Conservation (phyloP, 371 early-diverging fungal genomes). For the Mucor saturninus region DNA sequence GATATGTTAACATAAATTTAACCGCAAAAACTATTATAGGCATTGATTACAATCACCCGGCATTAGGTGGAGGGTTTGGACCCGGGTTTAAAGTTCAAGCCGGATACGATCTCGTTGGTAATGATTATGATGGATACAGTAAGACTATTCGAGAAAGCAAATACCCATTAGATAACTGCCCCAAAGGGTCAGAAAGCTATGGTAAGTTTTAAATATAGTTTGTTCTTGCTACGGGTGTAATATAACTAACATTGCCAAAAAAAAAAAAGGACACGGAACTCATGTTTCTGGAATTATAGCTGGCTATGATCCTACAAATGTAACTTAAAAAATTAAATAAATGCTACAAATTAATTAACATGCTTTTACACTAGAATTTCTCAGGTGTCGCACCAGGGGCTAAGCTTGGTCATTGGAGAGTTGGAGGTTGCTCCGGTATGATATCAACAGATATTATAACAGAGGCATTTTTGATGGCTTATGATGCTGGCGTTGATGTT, state of each 20-base stretch:
- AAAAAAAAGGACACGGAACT: slow-evolving; percentile 57
- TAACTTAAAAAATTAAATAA: slow-evolving; percentile 19
- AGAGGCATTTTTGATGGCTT: slow-evolving; percentile 65
- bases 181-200: slow-evolving; percentile 23
- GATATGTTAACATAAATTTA: neutral
- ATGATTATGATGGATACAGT: slow-evolving; percentile 44
- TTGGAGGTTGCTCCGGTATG: slow-evolving; percentile 69
- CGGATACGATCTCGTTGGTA: slow-evolving; percentile 69
- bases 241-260: no score
- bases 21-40: slow-evolving; percentile 29
- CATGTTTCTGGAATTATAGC: slow-evolving; percentile 74
- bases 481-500: slow-evolving; percentile 58
- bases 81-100: slow-evolving; percentile 56
- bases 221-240: no score
- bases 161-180: slow-evolving; percentile 49
- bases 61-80: slow-evolving; percentile 76
- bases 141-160: slow-evolving; percentile 30
- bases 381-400: slow-evolving; percentile 70
- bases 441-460: slow-evolving; percentile 64
- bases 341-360: neutral
- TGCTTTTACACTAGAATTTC: slow-evolving; percentile 34
- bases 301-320: slow-evolving; percentile 49
- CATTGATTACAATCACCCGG: slow-evolving; percentile 71
- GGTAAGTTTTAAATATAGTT: no score
- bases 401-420: slow-evolving; percentile 58